phyloP scores from a whole-genome alignment of 805 yeast genomes.

The Clavispora santaluciae region DNA sequence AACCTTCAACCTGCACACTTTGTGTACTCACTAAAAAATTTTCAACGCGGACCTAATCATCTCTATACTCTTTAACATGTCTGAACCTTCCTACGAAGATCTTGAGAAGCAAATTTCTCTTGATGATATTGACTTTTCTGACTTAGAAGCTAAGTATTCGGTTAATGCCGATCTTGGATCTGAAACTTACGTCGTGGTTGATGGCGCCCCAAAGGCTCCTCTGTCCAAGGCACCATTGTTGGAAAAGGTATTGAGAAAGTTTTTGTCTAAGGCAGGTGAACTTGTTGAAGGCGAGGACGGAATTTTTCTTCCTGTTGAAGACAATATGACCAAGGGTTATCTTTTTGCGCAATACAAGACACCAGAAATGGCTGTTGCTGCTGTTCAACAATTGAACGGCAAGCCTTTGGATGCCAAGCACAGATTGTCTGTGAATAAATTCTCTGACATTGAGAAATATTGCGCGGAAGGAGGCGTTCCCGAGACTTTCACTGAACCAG shows the following conservation, averaged over 20 bases:
- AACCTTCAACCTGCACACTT: not conserved
- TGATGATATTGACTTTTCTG: constrained; percentile 71
- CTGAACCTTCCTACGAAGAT: constrained; percentile 19
- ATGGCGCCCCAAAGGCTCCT: constrained; percentile 95
- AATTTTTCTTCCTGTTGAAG: constrained; percentile 74
- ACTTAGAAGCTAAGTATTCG: constrained; percentile 71
- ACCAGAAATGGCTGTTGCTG: constrained; percentile 64
- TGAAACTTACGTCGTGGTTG: constrained; percentile 79
- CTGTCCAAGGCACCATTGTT: constrained; percentile 80
- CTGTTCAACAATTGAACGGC: constrained; percentile 75
- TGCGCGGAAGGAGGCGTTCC: constrained; percentile 60
- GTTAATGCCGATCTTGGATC: constrained; percentile 55
- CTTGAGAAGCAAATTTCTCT: constrained; percentile 37
- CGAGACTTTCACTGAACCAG: constrained; percentile 66
- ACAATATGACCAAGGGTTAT: constrained; percentile 80
- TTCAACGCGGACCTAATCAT: not conserved
- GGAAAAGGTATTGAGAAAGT: constrained; percentile 78
- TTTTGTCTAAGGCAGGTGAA: constrained; percentile 73
- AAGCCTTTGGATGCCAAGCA: constrained; percentile 94
- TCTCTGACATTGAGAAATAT: constrained; percentile 77
- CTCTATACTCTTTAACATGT: constrained; percentile 6
- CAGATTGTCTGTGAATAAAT: constrained; percentile 75
- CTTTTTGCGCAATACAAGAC: constrained; percentile 78
- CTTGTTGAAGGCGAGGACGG: constrained; percentile 57
- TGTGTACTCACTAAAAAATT: not conserved